Conservation (phyloP, 257 asterid genomes). For the Anisodus tanguticus region DNA sequence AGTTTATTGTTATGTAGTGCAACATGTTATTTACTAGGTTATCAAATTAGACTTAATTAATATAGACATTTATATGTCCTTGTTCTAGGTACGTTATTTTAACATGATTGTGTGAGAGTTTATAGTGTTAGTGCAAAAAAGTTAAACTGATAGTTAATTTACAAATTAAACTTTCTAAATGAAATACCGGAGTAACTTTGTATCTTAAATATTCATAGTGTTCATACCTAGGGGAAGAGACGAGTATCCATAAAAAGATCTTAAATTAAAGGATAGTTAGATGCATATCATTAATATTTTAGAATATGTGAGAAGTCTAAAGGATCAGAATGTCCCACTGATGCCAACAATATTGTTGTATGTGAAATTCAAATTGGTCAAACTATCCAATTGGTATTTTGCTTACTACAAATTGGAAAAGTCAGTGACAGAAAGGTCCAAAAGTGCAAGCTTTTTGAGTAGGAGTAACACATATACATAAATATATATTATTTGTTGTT, state of each 20-base stretch:
- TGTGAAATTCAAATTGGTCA: constrained; percentile 22
- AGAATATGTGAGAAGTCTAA: neutral
- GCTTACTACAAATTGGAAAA: neutral
- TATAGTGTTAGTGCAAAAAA: neutral
- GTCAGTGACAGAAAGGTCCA: neutral
- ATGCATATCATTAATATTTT: constrained; percentile 11
- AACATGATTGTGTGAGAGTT: neutral
- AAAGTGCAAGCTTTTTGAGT: neutral
- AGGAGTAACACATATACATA: neutral
- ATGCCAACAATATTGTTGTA: neutral
- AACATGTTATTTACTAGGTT: neutral
- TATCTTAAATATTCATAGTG: neutral
- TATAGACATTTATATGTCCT: neutral
- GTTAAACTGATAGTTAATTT: neutral
- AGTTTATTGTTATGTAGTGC: neutral
- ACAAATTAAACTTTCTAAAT: neutral
- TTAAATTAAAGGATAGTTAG: neutral
- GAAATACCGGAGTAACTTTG: neutral
- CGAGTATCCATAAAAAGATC: neutral
- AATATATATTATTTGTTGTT: neutral
- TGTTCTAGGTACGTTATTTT: neutral
- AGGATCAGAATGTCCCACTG: constrained; percentile 8
- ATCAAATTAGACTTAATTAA: neutral
- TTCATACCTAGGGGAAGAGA: neutral
- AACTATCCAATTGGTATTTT: constrained; percentile 3